Evolutionary conservation across 164 flowering plant genomes (phyloP), one percentile per base, ranked within the genome.

Genomic region (Amborella trichopoda): DNA sequence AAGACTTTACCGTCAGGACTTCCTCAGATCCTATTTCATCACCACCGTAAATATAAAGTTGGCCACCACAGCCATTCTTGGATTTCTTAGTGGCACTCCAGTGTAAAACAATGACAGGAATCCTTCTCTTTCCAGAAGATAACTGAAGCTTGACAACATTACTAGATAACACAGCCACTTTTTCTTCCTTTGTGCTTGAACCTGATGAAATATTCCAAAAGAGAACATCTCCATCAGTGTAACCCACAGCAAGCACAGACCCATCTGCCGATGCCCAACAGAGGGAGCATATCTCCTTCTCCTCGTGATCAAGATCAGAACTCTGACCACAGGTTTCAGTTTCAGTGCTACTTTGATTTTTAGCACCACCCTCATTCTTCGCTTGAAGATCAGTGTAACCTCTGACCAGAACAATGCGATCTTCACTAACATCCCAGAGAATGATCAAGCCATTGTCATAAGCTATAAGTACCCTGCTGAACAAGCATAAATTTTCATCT

Each of bases 261-360:
- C 97, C 95, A 74, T 48, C 59, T 19, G 74, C 52, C 56, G 97
- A 89, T 63, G 77, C 95, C 97, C 95, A 89, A 67, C 93, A 82
- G 54, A 82, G 76, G 58, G 95, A 77, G 61, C 82, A 79, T 48
- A 89, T 85, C 64, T 85, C 90, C 68, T 85, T 82, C 49, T 81
- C 96, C 53, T 60, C 75, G 41, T 78, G 59, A 32, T 69, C 60
- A 44, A 61, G 23, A 23, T 62, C 62, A 26, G 54, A 58, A 54
- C 48, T 26, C 56, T 57, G 61, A 19, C 66, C 68, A 37, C 23
- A 53, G 32, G 34, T 17, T 36, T 55, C 55, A 53, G 24, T 19
- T 50, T 59, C 59, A 27, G 34, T 57, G 49, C 52, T 64, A 54
- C 40, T 61, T 20, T 59, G 41, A 43, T 71, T 52, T 57, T 57